Evolutionary conservation across 208 protist genomes (phyloP).

Genomic region (Blechomonas ayalai): DNA sequence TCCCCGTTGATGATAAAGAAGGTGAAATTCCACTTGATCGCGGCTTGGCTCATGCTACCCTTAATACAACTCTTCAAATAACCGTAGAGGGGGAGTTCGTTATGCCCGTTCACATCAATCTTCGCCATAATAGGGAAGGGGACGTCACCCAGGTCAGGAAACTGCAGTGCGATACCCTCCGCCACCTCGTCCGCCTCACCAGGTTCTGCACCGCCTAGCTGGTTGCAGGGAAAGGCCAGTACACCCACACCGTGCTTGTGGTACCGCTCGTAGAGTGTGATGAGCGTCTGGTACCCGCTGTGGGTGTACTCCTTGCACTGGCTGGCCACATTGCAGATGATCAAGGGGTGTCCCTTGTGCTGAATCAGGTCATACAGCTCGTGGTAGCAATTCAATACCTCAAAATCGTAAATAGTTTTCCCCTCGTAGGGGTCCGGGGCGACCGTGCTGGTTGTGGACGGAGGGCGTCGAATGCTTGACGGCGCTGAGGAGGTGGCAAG

Average conservation of each 20-base stretch:
- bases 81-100: conserved; percentile 70
- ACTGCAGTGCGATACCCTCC: conserved; percentile 50
- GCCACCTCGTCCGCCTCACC: conserved; percentile 70
- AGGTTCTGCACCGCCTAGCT: conserved; percentile 83
- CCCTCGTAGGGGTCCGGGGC: conserved; percentile 4
- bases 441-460: not conserved
- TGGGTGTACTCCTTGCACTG: conserved; percentile 87
- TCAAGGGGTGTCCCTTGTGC: conserved; percentile 83
- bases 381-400: conserved; percentile 51
- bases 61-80: conserved; percentile 68
- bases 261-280: conserved; percentile 84
- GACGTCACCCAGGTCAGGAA: conserved; percentile 48
- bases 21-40: conserved; percentile 94
- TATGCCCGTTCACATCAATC: conserved; percentile 83
- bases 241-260: conserved; percentile 80
- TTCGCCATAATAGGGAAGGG: conserved; percentile 89
- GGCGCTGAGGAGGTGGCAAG: not conserved
- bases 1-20: conserved; percentile 84
- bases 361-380: conserved; percentile 80
- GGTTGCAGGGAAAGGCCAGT: conserved; percentile 91
- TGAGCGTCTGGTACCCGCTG: conserved; percentile 67
- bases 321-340: conserved; percentile 91
- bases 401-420: conserved; percentile 72
- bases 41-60: conserved; percentile 47
- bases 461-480: not conserved